A percentile compares a stretch with the other conserved stretches of the same genome.
Evolutionary conservation across 495 filamentous ascomycete species (phyloP).

Genomic region (Oidiodendron maius): DNA sequence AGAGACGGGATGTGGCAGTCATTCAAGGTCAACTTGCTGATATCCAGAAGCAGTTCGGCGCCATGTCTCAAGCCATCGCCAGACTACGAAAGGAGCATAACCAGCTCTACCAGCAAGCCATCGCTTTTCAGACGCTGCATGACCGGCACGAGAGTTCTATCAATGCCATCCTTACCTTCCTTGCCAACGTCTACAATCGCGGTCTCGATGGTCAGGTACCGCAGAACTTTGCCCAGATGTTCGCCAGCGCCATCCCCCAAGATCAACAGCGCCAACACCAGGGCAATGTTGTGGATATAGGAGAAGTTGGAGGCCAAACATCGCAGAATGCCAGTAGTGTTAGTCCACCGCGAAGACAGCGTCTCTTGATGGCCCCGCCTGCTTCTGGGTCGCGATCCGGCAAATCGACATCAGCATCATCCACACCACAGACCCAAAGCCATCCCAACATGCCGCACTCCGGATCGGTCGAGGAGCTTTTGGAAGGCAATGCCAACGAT

Average conservation of each 20-base stretch:
- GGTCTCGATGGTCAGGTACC: slow-evolving; percentile 47
- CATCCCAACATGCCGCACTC: slow-evolving; percentile 23
- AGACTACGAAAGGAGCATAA: slow-evolving; percentile 79
- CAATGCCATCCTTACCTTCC: slow-evolving; percentile 93
- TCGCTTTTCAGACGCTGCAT: slow-evolving; percentile 85
- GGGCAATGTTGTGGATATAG: slow-evolving; percentile 68
- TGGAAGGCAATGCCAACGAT: slow-evolving; percentile 22
- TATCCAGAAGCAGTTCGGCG: slow-evolving; percentile 76
- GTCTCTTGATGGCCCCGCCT: slow-evolving; percentile 24
- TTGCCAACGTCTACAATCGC: slow-evolving; percentile 91
- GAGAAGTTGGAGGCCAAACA: slow-evolving; percentile 47
- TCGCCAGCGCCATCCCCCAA: slow-evolving; percentile 59
- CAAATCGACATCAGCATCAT: slow-evolving; percentile 33
- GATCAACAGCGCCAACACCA: slow-evolving; percentile 48
- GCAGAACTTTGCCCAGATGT: slow-evolving; percentile 65
- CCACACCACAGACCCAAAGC: slow-evolving; percentile 19
- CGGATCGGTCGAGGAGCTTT: slow-evolving; percentile 28
- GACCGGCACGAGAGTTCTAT: slow-evolving; percentile 96
- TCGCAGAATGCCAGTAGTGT: slow-evolving; percentile 34
- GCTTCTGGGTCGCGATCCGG: slow-evolving; percentile 13
- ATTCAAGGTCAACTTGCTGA: slow-evolving; percentile 74
- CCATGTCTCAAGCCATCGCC: slow-evolving; percentile 73
- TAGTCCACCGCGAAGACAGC: slow-evolving; percentile 26
- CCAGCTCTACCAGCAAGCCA: slow-evolving; percentile 82
- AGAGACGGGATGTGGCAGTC: slow-evolving; percentile 71